phyloP scores from a whole-genome alignment of 176 grass and related monocot species.

The Neostapfia colusana region DNA sequence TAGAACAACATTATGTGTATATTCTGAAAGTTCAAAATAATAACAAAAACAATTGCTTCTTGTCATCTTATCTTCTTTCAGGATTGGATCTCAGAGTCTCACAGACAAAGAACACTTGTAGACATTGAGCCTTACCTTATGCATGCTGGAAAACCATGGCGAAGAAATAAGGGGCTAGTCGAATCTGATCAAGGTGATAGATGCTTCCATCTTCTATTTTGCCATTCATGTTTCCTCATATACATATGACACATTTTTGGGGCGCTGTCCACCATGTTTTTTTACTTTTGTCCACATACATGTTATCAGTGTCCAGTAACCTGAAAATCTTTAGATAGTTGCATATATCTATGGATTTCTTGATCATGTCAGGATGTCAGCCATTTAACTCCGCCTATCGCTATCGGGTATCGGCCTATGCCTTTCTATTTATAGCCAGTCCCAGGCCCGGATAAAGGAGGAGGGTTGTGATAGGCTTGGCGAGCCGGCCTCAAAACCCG shows the following conservation, averaged over 20 bases:
- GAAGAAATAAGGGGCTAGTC: conserved; percentile 49
- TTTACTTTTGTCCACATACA: neutral
- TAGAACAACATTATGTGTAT: no score
- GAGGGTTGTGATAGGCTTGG: no score
- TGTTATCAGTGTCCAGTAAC: neutral
- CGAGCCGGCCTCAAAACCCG: no score
- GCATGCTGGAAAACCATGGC: conserved; percentile 95
- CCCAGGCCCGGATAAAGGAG: no score
- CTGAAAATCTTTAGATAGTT: conserved; percentile 4
- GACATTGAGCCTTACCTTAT: conserved; percentile 92
- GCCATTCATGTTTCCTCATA: neutral
- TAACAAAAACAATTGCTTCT: neutral
- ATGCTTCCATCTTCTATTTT: neutral
- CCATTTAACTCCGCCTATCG: no score
- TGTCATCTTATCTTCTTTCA: conserved; percentile 29
- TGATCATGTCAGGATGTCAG: neutral
- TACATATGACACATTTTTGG: neutral
- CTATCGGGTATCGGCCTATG: no score
- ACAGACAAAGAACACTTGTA: conserved; percentile 72
- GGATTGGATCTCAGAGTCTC: conserved; percentile 84
- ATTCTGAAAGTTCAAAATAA: neutral
- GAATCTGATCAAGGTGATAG: conserved; percentile 59
- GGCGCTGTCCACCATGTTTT: neutral
- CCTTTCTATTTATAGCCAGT: no score
- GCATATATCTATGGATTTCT: neutral